phyloP scores from a whole-genome alignment of 2,329 filamentous ascomycete species.

The Scedosporium boydii region DNA sequence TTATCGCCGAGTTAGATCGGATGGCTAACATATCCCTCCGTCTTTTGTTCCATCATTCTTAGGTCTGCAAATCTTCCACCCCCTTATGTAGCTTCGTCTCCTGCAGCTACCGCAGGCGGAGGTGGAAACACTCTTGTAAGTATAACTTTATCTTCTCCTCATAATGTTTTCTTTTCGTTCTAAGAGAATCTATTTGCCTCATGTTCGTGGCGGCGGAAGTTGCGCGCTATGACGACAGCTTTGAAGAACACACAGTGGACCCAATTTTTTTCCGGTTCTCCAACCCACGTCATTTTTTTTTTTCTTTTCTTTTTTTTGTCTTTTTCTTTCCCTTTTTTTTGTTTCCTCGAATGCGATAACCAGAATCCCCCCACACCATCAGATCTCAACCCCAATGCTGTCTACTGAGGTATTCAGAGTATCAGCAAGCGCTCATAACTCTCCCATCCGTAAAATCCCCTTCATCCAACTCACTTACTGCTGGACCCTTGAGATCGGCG shows the following conservation, averaged over 20 bases:
- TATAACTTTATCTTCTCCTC: conserved; percentile 2
- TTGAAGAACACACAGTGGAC: no score
- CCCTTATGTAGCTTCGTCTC: conserved; percentile 19
- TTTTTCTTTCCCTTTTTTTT: no score
- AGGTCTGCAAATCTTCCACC: conserved; percentile 9
- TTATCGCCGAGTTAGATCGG: no score
- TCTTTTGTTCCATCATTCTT: background rate
- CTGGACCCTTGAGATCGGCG: background rate
- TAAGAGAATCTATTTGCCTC: background rate
- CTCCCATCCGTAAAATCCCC: background rate
- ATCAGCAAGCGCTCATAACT: background rate
- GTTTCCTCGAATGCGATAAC: background rate
- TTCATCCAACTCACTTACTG: background rate
- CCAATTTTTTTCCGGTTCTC: background rate
- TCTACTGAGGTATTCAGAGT: background rate
- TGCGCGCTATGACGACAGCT: no score
- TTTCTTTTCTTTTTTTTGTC: no score
- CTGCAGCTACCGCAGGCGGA: conserved; percentile 19
- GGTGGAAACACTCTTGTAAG: conserved; percentile 20
- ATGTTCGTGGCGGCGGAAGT: background rate
- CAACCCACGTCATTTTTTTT: background rate
- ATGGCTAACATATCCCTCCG: background rate
- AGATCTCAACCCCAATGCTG: background rate
- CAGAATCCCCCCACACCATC: background rate
- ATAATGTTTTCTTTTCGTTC: background rate